Evolutionary conservation across 768 basidiomycete species (phyloP), one percentile per base, ranked within the genome.

Genomic region (Guyanaporus albipodus): DNA sequence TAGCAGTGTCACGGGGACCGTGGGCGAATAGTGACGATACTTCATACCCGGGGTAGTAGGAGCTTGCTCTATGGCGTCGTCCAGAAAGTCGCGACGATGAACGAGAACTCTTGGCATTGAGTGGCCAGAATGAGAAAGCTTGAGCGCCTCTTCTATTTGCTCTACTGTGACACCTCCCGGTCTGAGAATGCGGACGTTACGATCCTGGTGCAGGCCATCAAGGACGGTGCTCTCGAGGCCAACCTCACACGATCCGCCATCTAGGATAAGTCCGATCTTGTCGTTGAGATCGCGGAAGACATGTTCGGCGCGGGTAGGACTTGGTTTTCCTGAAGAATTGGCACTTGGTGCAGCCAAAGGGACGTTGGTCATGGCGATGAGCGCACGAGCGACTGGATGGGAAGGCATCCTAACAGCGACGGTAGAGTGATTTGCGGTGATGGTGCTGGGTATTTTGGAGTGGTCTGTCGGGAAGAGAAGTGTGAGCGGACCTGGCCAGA

Each of bases 1-100:
- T 31, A 92, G 70, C 6, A 98, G 77, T 18, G 78, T 79, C 24
- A 97, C 89, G 2, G 92, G 91, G 4, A 93, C 83, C 1, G 84
- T 72, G 2, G 96, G 96, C 19, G 94, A 87, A 64, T 99, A 99
- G 69, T 99, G 96, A 41, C 86, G 80, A 66, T 99, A 99, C 69
- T 99, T 99, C 94, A 97, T 96, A 26, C 96, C 96, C 2, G 96
- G 96, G 0, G 96, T 98, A 8, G 91, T 92, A 8, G 96, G 96
- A 0, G 83, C 78, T 31, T 73, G 72, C 63, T 91, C 89, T 47
- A 87, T 71, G n/a, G 65, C 66, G 31, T 78, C 72, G 58, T 88
- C 87, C 26, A 69, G 56, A 59, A 83, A 94, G 64, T 95, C 90
- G 11, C 89, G 79, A 42, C 77, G 74, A 61, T 91, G 86, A 11